Evolutionary conservation across 192 early-diverging fungal genomes (phyloP).

Genomic region (Coemansia erecta): DNA sequence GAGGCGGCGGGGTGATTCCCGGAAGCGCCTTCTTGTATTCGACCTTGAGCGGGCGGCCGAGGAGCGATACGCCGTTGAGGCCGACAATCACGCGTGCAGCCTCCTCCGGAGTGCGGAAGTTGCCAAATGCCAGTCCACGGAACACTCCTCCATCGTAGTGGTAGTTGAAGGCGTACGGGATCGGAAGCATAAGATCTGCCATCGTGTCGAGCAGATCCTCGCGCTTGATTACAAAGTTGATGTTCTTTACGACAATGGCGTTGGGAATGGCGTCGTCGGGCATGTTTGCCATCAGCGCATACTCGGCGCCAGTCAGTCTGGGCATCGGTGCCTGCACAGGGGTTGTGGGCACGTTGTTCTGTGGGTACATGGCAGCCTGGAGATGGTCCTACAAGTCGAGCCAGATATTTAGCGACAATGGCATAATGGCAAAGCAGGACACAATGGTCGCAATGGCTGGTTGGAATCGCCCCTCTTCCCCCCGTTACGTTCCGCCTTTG

Average conservation of each 20-base stretch:
- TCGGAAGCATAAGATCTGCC: slow-evolving; percentile 65
- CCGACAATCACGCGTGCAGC: slow-evolving; percentile 65
- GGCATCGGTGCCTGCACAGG: slow-evolving; percentile 40
- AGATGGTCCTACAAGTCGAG: slow-evolving; percentile 44
- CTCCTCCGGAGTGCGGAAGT: slow-evolving; percentile 75
- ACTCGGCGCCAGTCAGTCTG: slow-evolving; percentile 48
- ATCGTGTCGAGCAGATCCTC: slow-evolving; percentile 70
- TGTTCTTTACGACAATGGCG: slow-evolving; percentile 82
- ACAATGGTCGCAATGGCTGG: background rate
- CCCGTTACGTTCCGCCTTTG: no score
- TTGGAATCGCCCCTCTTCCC: no score
- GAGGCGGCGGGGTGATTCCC: slow-evolving; percentile 53
- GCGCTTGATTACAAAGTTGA: slow-evolving; percentile 75
- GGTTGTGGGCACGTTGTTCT: slow-evolving; percentile 37
- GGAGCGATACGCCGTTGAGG: slow-evolving; percentile 70
- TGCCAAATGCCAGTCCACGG: slow-evolving; percentile 79
- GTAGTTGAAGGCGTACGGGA: slow-evolving; percentile 80
- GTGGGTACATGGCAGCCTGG: slow-evolving; percentile 50
- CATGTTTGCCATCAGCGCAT: slow-evolving; percentile 55
- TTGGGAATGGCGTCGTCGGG: slow-evolving; percentile 64
- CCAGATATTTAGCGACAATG: background rate
- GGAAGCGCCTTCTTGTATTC: slow-evolving; percentile 80
- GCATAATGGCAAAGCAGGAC: background rate
- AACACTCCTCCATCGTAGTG: slow-evolving; percentile 79
- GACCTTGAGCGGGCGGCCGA: slow-evolving; percentile 72